Conservation (phyloP, 106 monocot species). For the Acorus gramineus region DNA sequence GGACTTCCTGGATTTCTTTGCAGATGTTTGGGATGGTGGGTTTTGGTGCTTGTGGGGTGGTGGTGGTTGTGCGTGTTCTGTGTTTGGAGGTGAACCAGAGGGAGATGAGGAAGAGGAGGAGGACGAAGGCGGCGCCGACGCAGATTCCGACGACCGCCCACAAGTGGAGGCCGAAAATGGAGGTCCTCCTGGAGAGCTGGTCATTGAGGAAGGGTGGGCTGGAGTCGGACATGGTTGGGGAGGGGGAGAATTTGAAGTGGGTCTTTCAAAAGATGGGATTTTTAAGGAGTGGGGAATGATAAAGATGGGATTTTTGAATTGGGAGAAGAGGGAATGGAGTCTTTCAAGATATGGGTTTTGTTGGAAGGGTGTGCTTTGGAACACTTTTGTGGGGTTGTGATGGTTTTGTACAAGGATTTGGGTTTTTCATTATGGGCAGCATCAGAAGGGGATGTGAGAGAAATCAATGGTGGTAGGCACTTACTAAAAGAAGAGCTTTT, state of each 20-base stretch:
- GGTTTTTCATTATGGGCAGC: neutral
- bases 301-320: neutral
- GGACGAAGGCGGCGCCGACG: conserved; percentile 41
- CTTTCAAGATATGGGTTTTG: too few relatives aligned
- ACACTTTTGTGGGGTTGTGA: too few relatives aligned
- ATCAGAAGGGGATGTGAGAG: too few relatives aligned
- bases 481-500: too few relatives aligned
- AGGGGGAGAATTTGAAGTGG: too few relatives aligned
- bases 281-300: neutral
- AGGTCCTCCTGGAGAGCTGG: conserved; percentile 41
- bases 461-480: too few relatives aligned
- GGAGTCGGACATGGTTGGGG: conserved; percentile 2
- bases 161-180: conserved; percentile 43
- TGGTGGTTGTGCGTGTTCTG: neutral
- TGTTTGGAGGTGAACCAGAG: conserved; percentile 28
- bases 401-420: too few relatives aligned
- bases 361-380: too few relatives aligned
- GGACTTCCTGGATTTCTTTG: conserved; percentile 40
- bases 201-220: conserved; percentile 23
- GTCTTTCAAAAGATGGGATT: neutral
- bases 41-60: neutral
- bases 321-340: too few relatives aligned
- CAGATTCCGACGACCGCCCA: conserved; percentile 42
- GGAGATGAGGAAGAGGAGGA: conserved; percentile 41
- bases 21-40: conserved; percentile 13